Conservation (phyloP, 2,329 filamentous ascomycete genomes). For the Aureobasidium melanogenum region DNA sequence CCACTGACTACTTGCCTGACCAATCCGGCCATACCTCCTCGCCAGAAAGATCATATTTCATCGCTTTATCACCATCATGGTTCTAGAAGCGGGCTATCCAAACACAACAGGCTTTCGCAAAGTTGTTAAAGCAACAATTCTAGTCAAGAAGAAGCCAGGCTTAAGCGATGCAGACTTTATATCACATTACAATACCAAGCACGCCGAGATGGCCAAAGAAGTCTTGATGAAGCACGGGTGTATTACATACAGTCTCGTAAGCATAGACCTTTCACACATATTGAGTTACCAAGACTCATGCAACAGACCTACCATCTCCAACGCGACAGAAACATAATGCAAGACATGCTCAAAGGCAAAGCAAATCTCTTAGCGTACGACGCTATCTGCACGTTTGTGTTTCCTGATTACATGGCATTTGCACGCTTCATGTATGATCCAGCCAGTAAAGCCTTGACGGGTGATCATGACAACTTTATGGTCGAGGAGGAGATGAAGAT, state of each 20-base stretch:
- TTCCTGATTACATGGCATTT: slow-evolving; percentile 37
- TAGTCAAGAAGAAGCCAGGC: slow-evolving; percentile 39
- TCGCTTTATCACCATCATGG: slow-evolving; percentile 20
- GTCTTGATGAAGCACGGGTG: slow-evolving; percentile 36
- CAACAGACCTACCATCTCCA: slow-evolving; percentile 36
- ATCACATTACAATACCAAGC: slow-evolving; percentile 37
- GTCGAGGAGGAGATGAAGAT: slow-evolving; percentile 32
- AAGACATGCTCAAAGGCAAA: slow-evolving; percentile 38
- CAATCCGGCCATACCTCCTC: not conserved
- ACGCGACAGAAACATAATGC: slow-evolving; percentile 35
- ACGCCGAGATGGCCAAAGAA: slow-evolving; percentile 36
- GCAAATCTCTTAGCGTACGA: slow-evolving; percentile 37
- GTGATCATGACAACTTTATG: slow-evolving; percentile 29
- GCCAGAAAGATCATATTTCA: not conserved
- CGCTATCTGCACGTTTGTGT: slow-evolving; percentile 41
- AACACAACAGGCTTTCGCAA: slow-evolving; percentile 38
- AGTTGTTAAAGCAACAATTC: slow-evolving; percentile 37
- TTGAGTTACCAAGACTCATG: not conserved
- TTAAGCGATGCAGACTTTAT: slow-evolving; percentile 38
- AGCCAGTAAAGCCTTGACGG: slow-evolving; percentile 31
- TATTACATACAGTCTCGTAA: slow-evolving; percentile 38
- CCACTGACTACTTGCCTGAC: not conserved
- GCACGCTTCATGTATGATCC: slow-evolving; percentile 40
- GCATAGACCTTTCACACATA: not conserved
- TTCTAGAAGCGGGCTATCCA: slow-evolving; percentile 37